Evolutionary conservation across 345 rosid genomes (phyloP).

Genomic region (Jatropha curcas): DNA sequence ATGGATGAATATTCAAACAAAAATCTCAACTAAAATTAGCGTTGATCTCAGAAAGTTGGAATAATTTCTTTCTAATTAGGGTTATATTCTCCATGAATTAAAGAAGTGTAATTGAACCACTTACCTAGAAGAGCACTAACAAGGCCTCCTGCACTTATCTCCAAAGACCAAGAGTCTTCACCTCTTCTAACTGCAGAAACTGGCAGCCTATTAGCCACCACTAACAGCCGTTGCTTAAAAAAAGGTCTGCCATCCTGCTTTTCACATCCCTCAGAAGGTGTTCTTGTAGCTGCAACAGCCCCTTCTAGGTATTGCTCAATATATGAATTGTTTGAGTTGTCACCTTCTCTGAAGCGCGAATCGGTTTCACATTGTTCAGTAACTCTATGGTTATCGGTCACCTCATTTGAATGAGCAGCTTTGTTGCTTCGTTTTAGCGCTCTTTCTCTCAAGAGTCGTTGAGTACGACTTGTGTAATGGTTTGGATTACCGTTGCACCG

Average conservation of each 20-base stretch:
- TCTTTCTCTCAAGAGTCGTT: constrained; percentile 76
- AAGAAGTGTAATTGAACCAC: constrained; percentile 1
- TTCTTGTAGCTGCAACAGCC: constrained; percentile 48
- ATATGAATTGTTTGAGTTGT: constrained; percentile 46
- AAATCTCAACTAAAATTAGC: neutral
- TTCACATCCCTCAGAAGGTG: constrained; percentile 51
- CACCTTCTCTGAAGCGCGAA: constrained; percentile 49
- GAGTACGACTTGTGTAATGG: constrained; percentile 57
- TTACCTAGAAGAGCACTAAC: constrained; percentile 95
- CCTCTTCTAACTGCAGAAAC: constrained; percentile 97
- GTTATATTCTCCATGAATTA: neutral
- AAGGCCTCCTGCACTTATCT: constrained; percentile 96
- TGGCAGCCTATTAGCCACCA: constrained; percentile 96
- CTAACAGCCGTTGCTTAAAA: constrained; percentile 83
- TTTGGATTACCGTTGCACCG: constrained; percentile 67
- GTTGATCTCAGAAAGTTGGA: too few relatives aligned
- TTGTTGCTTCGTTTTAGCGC: constrained; percentile 61
- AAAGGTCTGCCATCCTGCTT: constrained; percentile 66
- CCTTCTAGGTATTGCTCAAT: constrained; percentile 70
- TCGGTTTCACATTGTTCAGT: constrained; percentile 53
- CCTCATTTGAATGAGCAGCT: constrained; percentile 52
- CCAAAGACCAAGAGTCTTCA: constrained; percentile 92
- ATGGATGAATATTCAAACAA: neutral
- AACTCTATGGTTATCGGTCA: constrained; percentile 38
- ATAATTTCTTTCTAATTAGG: too few relatives aligned